Percentiles rank a stretch among this genome's conserved stretches.
phyloP scores from a whole-genome alignment of 202 grass and related monocot species.

The Zizania palustris region DNA sequence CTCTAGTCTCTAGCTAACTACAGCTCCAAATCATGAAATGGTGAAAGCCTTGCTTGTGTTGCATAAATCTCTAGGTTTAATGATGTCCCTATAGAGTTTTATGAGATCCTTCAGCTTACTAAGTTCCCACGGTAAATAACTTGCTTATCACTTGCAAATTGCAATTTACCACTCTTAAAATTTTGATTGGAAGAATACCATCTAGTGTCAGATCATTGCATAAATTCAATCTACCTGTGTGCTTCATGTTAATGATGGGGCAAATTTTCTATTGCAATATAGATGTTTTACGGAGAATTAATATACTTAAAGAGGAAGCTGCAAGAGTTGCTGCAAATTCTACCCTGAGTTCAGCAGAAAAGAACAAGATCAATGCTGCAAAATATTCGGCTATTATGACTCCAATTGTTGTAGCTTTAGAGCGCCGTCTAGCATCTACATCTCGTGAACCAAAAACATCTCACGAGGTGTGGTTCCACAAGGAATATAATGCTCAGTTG shows the following conservation, averaged over 20 bases:
- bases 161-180: constrained; percentile 30
- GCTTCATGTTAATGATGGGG: constrained; percentile 23
- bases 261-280: constrained; percentile 46
- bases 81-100: constrained; percentile 21
- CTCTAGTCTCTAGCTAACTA: constrained; percentile 26
- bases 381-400: constrained; percentile 99
- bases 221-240: constrained; percentile 35
- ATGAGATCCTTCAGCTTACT: constrained; percentile 20
- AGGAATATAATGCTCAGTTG: constrained; percentile 79
- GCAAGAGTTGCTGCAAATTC: constrained; percentile 84
- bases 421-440: constrained; percentile 83
- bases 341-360: constrained; percentile 85
- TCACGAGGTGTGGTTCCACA: constrained; percentile 90
- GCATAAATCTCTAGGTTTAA: constrained; percentile 29
- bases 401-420: constrained; percentile 92
- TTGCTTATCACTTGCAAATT: constrained; percentile 37
- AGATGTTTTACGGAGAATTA: constrained; percentile 93
- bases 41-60: constrained; percentile 28
- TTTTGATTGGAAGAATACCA: constrained; percentile 3
- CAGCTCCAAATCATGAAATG: constrained; percentile 24
- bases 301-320: constrained; percentile 96
- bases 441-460: constrained; percentile 88
- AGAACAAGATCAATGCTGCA: constrained; percentile 90
- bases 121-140: constrained; percentile 14
- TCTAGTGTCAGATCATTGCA: constrained; percentile 13